Base-by-base conservation (phyloP, 1,284 basidiomycete genomes). In the Hemileia vastatrix region DNA sequence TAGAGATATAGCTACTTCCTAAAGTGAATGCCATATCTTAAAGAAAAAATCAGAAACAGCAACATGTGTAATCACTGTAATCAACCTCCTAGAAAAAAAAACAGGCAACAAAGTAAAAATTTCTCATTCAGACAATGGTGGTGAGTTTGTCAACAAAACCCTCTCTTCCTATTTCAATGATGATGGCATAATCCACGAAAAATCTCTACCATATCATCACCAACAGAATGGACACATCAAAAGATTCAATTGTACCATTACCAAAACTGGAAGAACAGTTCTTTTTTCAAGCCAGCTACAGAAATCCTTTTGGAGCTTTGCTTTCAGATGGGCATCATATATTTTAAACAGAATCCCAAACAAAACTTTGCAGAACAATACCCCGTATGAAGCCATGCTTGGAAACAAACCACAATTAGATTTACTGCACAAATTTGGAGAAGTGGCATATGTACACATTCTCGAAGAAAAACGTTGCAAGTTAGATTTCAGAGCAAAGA, bases 101-200 rank as follows among this genome's bases (percentile, higher is more conserved):
- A 59, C 57, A 21, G 47, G 32, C 1, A n/a, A 18, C 15, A 51
- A 23, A 51, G 32, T 59, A 4, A 59, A 59, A 32, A 31, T 13
- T 21, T 6, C 51, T 21, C 3, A 15, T 2, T 51, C 57, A 9
- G 50, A 60, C 19, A 53, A 53, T 47, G 57, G 57, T 0, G 57
- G 57, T 1, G 24, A 59, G 19, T 59, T 51, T 21, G 36, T 23
- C 31, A 36, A 24, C 1, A 52, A 52, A n/a, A 15, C 31, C 6
- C 19, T 60, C 1, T 6, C 21, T 1, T 11, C 27, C 6, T 60
- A 27, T 11, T 15, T 60, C 0, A 18, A 24, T 13, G 6, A 23
- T 31, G 47, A 57, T 31, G 54, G 54, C 1, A 57, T 57, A 13
- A 18, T 6, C 9, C 6, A 24, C 4, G 54, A 57, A 32, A 21